A percentile compares a stretch with the other conserved stretches of the same genome.
phyloP scores from a whole-genome alignment of 2,329 filamentous ascomycete species.

The Diplocarpon mali region DNA sequence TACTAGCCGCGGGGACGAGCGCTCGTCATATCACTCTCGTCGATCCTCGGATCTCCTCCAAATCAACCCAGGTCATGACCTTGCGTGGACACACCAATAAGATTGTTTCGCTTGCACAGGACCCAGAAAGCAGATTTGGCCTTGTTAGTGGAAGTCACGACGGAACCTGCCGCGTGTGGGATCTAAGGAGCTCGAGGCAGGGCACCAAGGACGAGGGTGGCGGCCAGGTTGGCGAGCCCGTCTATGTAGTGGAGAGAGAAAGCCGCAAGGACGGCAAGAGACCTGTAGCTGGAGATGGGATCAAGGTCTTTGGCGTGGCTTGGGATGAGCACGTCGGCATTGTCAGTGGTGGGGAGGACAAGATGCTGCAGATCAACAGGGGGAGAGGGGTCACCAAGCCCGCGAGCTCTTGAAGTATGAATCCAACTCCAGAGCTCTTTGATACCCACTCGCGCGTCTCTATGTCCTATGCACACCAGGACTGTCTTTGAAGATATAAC shows the following conservation, averaged over 20 bases:
- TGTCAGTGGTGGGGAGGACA: conserved; percentile 86
- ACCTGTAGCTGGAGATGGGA: conserved; percentile 63
- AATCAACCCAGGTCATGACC: conserved; percentile 75
- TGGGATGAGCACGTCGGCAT: conserved; percentile 86
- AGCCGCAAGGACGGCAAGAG: conserved; percentile 52
- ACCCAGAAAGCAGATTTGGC: conserved; percentile 59
- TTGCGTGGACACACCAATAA: conserved; percentile 79
- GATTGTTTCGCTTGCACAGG: conserved; percentile 39
- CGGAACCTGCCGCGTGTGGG: conserved; percentile 88
- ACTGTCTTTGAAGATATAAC: too few species aligned
- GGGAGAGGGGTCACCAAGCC: conserved; percentile 25
- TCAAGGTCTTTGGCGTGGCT: conserved; percentile 78
- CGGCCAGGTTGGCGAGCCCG: conserved; percentile 54
- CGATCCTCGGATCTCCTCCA: conserved; percentile 72
- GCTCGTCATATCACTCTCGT: conserved; percentile 86
- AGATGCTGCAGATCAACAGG: conserved; percentile 78
- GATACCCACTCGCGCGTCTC: too few species aligned
- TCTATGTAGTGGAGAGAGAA: conserved; percentile 68
- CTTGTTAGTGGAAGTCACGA: conserved; percentile 86
- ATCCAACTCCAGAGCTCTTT: not conserved
- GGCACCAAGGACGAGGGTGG: conserved; percentile 48
- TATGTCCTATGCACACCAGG: too few species aligned
- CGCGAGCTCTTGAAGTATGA: not conserved
- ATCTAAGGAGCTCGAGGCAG: conserved; percentile 61
- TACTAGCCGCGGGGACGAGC: conserved; percentile 65